A percentile compares a stretch with the other conserved stretches of the same genome.
Evolutionary conservation across 73 alveolate genomes (phyloP).

Genomic region (Uronychia setigera): DNA sequence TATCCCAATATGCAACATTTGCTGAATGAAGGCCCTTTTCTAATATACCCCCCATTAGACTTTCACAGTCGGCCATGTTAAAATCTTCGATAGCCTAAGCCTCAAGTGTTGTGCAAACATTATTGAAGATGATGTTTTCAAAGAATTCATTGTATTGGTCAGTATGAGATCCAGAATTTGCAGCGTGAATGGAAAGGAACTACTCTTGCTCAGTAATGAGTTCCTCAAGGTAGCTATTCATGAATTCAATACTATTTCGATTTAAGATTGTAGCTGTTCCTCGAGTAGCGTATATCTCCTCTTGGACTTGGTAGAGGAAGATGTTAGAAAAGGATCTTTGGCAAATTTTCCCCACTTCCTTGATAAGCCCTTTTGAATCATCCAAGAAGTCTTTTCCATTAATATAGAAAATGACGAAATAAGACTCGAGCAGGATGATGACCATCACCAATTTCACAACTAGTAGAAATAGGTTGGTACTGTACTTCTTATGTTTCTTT

Average conservation of each 20-base stretch:
- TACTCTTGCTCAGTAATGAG: conserved; percentile 33
- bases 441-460: conserved; percentile 28
- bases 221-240: conserved; percentile 15
- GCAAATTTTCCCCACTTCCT: conserved; percentile 47
- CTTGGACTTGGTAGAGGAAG: conserved; percentile 43
- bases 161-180: conserved; percentile 32
- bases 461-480: conserved; percentile 30
- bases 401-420: conserved; percentile 41
- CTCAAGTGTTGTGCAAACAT: conserved; percentile 35
- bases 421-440: conserved; percentile 34
- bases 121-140: conserved; percentile 24
- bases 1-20: conserved; percentile 55
- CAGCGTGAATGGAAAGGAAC: conserved; percentile 30
- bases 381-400: conserved; percentile 13
- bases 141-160: conserved; percentile 21
- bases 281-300: conserved; percentile 46
- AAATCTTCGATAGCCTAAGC: not conserved
- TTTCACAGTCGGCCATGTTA: conserved; percentile 5
- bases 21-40: conserved; percentile 57
- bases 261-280: conserved; percentile 45
- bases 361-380: conserved; percentile 9
- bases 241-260: conserved; percentile 15
- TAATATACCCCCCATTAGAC: conserved; percentile 38
- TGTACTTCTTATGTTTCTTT: conserved; percentile 28
- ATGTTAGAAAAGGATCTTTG: conserved; percentile 25